phyloP scores from a whole-genome alignment of 2,329 filamentous ascomycete species.

The Daldinia sp. region DNA sequence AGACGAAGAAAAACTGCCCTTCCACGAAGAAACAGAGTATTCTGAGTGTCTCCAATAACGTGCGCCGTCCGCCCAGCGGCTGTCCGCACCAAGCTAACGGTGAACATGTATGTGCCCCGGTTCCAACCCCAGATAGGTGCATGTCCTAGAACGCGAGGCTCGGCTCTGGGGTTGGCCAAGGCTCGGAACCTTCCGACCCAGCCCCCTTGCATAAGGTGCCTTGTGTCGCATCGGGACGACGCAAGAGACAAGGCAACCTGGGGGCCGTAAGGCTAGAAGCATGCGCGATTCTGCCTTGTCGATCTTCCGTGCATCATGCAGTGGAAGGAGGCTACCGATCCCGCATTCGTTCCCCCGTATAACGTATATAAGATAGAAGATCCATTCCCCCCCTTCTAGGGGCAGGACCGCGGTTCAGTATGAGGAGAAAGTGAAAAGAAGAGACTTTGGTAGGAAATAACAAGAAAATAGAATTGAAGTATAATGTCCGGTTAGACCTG shows the following conservation, averaged over 20 bases:
- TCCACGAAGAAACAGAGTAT: background rate
- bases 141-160: slow-evolving; percentile 29
- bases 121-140: slow-evolving; percentile 22
- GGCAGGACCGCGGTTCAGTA: background rate
- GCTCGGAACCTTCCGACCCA: background rate
- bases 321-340: slow-evolving; percentile 23
- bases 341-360: slow-evolving; percentile 25
- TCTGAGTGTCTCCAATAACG: no score
- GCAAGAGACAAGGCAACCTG: slow-evolving; percentile 31
- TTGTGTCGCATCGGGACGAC: slow-evolving; percentile 35
- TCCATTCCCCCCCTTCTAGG: background rate
- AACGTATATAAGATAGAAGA: slow-evolving; percentile 5
- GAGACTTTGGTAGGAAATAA: slow-evolving; percentile 17
- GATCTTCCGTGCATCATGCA: slow-evolving; percentile 37
- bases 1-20: slow-evolving; percentile 9
- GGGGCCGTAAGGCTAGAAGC: slow-evolving; percentile 32
- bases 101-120: background rate
- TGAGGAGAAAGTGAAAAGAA: slow-evolving; percentile 10
- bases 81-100: slow-evolving; percentile 13
- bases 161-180: slow-evolving; percentile 20
- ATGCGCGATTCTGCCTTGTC: slow-evolving; percentile 34
- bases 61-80: slow-evolving; percentile 5
- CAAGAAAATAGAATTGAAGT: slow-evolving; percentile 18
- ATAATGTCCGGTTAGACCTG: background rate
- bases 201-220: slow-evolving; percentile 21